Base-by-base conservation (phyloP, 352 stramenopile species). In the Peronospora farinosa region DNA sequence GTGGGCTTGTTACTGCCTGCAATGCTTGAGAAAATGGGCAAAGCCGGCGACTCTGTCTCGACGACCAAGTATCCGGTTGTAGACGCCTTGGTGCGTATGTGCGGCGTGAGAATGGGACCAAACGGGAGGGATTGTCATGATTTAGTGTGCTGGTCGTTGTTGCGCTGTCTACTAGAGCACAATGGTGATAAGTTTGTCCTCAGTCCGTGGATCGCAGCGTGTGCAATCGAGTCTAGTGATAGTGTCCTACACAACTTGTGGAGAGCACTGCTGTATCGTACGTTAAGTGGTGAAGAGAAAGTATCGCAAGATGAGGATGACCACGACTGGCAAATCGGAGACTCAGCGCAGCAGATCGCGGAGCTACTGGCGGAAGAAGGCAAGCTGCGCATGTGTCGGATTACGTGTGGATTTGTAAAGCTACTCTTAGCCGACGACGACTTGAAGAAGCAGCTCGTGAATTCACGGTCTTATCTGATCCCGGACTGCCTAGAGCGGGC, bases 141-240 rank as follows among this genome's bases (percentile, higher is more conserved):
- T 15, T 57, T 91, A 44, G 75, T 76, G 21, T 91, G 75, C 41
- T 57, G 67, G 54, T 77, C 78, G 38, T 63, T 94, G 52, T 57
- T 94, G 43, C 81, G 72, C 42, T 86, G 70, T 55, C 61, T 94
- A 16, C 35, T 92, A 36, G 80, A 91, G 47, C 54, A 68, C 44
- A 94, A 94, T 63, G 70, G 61, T 8, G 75, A 88, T 37, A 85
- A 74, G 39, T 88, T 84, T 41, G 48, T 86, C 13, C 68, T 94
- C 12, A 88, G 73, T 47, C 65, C 81, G 16, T 89, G 77, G 62
- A 86, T 92, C 43, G 72, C 74, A 12, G 63, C 63, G 1, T 90
- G 79, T 51, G 74, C 80, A 11, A 47, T 68, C 25, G 60, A 66
- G 23, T 87, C 75, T 59, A 88, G 74, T 57, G 69, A 78, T 30